A percentile compares a stretch with the other conserved stretches of the same genome.
Conservation (phyloP, 257 asterid genomes). For the Linderniella brevidens region DNA sequence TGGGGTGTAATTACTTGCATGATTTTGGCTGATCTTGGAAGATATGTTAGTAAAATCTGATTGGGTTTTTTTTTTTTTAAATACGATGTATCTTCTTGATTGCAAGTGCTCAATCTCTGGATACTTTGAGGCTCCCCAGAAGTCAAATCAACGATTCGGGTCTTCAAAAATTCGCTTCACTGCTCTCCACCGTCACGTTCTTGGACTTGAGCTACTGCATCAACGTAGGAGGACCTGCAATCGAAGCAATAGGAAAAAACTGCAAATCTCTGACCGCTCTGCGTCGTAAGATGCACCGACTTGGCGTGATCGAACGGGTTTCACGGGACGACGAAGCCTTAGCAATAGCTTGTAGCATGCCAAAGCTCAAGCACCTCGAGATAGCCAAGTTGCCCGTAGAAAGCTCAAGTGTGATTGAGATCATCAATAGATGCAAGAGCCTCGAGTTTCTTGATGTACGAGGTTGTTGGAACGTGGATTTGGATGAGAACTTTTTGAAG, state of each 20-base stretch:
- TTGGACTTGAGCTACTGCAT: conserved; percentile 76
- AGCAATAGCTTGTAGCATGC: conserved; percentile 64
- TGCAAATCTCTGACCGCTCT: conserved; percentile 44
- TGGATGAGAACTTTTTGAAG: conserved; percentile 40
- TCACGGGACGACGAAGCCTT: conserved; percentile 72
- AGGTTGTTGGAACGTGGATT: conserved; percentile 68
- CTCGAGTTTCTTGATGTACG: conserved; percentile 63
- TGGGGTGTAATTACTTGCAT: too few relatives aligned
- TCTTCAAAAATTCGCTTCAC: conserved; percentile 26
- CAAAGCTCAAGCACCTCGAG: conserved; percentile 65
- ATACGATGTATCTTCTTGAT: conserved; percentile 13
- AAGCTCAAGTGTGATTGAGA: conserved; percentile 37
- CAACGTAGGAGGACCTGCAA: conserved; percentile 48
- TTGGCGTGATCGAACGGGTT: conserved; percentile 38
- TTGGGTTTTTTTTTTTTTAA: not conserved
- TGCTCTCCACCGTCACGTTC: conserved; percentile 30
- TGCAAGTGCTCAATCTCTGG: conserved; percentile 60
- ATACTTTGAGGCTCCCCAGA: conserved; percentile 40
- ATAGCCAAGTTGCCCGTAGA: conserved; percentile 55
- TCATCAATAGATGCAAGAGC: conserved; percentile 32
- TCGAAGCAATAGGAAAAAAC: conserved; percentile 49
- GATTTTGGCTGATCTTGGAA: too few relatives aligned
- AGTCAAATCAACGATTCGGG: conserved; percentile 34
- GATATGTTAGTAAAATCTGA: not conserved
- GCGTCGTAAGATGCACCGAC: conserved; percentile 63